A percentile compares a stretch with the other conserved stretches of the same genome.
Evolutionary conservation across 1,139 yeast species (phyloP).

Genomic region (Debaryomyces fabryi): DNA sequence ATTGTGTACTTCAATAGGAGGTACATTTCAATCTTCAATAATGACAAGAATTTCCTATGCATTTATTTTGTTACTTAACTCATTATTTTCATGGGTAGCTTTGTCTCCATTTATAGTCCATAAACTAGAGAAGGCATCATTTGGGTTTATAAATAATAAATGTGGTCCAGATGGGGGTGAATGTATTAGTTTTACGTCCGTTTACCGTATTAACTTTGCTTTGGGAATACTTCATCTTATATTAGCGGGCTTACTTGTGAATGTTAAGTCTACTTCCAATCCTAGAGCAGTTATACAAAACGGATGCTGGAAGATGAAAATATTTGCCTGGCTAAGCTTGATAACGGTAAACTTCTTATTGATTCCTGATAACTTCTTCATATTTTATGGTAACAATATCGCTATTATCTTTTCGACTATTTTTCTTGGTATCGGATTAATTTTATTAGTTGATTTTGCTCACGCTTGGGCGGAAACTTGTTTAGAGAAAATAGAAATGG

Average conservation of each 20-base stretch:
- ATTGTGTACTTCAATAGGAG: constrained; percentile 62
- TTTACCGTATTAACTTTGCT: constrained; percentile 87
- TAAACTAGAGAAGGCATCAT: constrained; percentile 72
- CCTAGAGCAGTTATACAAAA: constrained; percentile 86
- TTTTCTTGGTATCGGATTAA: constrained; percentile 86
- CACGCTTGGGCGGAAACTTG: constrained; percentile 99
- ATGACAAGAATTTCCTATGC: constrained; percentile 81
- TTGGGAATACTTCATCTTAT: constrained; percentile 77
- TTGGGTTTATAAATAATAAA: constrained; percentile 63
- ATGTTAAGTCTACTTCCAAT: constrained; percentile 76
- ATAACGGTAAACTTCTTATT: constrained; percentile 63
- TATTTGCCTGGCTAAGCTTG: constrained; percentile 60
- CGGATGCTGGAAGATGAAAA: constrained; percentile 86
- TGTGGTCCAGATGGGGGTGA: constrained; percentile 79
- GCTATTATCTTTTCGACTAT: constrained; percentile 84
- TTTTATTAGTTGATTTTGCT: constrained; percentile 92
- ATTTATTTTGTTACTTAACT: constrained; percentile 70
- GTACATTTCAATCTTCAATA: constrained; percentile 66
- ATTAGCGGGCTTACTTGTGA: constrained; percentile 67
- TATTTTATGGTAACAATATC: constrained; percentile 88
- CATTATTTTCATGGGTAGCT: constrained; percentile 87
- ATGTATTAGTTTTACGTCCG: constrained; percentile 92
- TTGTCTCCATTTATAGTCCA: constrained; percentile 79
- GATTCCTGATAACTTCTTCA: constrained; percentile 84
- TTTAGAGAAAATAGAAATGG: constrained; percentile 83